phyloP scores from a whole-genome alignment of 2,329 filamentous ascomycete species.

The Ceratocystis albifundus region DNA sequence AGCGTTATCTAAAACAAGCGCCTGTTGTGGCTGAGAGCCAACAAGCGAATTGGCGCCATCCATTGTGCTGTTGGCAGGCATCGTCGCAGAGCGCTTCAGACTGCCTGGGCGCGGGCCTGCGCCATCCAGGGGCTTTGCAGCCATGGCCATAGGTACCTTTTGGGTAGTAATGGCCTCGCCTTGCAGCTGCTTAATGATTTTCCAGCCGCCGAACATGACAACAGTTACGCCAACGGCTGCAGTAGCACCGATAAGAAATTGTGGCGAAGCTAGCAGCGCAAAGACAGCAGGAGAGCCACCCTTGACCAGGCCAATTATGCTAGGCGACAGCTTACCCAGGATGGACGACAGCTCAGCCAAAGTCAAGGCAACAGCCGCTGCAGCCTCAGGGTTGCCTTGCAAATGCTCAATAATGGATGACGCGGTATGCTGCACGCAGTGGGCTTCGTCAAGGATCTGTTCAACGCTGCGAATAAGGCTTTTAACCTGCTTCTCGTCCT shows the following conservation, averaged over 20 bases:
- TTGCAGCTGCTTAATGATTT: constrained; percentile 81
- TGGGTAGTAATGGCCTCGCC: constrained; percentile 29
- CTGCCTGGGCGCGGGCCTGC: neutral
- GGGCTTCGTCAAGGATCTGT: constrained; percentile 67
- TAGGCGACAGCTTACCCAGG: constrained; percentile 71
- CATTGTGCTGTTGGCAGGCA: constrained; percentile 22
- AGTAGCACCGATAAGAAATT: constrained; percentile 87
- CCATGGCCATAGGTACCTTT: constrained; percentile 28
- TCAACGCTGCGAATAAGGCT: constrained; percentile 64
- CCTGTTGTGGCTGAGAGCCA: constrained; percentile 34
- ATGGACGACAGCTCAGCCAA: constrained; percentile 82
- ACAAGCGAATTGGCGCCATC: constrained; percentile 29
- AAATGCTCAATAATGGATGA: constrained; percentile 66
- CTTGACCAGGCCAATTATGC: constrained; percentile 64
- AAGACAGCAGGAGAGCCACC: constrained; percentile 74
- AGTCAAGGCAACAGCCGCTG: constrained; percentile 85
- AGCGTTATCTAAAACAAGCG: constrained; percentile 39
- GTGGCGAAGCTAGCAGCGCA: constrained; percentile 72
- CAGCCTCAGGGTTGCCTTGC: constrained; percentile 66
- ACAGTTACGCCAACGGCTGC: constrained; percentile 87
- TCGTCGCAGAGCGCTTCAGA: constrained; percentile 16
- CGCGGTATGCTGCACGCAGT: constrained; percentile 78
- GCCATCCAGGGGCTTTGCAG: constrained; percentile 12
- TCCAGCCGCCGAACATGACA: constrained; percentile 91
- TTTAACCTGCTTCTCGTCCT: constrained; percentile 45